Percentiles rank a stretch among this genome's conserved stretches.
phyloP scores from a whole-genome alignment of 345 rosid genomes.

The Eucalyptus pauciflora region DNA sequence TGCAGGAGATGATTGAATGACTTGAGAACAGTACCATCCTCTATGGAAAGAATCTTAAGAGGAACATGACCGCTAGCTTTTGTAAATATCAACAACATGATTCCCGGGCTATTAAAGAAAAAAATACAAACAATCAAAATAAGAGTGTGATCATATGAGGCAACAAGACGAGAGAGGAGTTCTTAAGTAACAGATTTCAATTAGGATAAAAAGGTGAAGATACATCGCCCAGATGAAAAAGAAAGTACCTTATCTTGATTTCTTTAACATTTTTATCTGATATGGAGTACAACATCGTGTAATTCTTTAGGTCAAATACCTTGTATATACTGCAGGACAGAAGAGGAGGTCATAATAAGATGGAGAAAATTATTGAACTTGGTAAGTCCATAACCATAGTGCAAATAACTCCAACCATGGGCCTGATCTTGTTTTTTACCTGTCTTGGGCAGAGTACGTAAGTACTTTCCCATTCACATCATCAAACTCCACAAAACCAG shows the following conservation, averaged over 20 bases:
- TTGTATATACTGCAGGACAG: constrained; percentile 32
- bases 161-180: background rate
- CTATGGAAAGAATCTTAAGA: constrained; percentile 43
- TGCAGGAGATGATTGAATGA: constrained; percentile 47
- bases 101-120: constrained; percentile 34
- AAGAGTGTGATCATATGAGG: background rate
- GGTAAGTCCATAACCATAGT: background rate
- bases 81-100: constrained; percentile 37
- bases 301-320: constrained; percentile 50
- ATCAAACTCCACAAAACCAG: constrained; percentile 88
- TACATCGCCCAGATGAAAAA: background rate
- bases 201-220: background rate
- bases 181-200: background rate
- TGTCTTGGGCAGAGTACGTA: constrained; percentile 75
- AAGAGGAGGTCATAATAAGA: background rate
- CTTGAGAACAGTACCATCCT: constrained; percentile 50
- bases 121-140: background rate
- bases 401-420: background rate
- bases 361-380: background rate
- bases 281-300: constrained; percentile 44
- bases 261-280: constrained; percentile 40
- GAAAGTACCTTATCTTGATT: constrained; percentile 38
- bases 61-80: constrained; percentile 35
- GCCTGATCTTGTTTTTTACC: constrained; percentile 10
- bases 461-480: constrained; percentile 86